These are phyloP conservation scores for Ceratocystis variospora DNA, from an alignment of 2,329 filamentous ascomycete species.

Conservation along the genomic window DNA sequence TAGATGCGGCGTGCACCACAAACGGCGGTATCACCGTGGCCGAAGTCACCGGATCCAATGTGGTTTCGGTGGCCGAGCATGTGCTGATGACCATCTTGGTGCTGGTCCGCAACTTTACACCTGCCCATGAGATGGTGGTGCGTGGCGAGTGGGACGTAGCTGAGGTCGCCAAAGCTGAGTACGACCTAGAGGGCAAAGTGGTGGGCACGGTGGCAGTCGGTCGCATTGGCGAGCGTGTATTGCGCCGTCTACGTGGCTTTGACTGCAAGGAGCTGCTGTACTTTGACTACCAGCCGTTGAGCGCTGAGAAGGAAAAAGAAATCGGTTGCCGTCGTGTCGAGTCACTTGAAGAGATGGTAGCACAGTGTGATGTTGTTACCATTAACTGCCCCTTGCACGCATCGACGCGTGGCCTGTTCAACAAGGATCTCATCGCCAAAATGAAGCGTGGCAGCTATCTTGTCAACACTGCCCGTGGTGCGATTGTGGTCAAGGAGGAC, in stretches of 20 bases:
- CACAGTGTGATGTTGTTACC: conserved; percentile 91
- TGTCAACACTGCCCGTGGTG: conserved; percentile 95
- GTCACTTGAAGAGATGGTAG: conserved; percentile 79
- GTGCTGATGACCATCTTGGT: conserved; percentile 97
- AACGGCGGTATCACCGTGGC: conserved; percentile 95
- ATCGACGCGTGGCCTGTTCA: conserved; percentile 91
- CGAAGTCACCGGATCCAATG: conserved; percentile 95
- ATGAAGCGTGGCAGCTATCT: conserved; percentile 99
- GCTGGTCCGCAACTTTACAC: conserved; percentile 95
- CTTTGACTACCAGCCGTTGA: conserved; percentile 97
- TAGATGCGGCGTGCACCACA: conserved; percentile 93
- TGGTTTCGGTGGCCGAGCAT: conserved; percentile 97
- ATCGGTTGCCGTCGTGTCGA: conserved; percentile 89
- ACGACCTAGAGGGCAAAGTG: conserved; percentile 91
- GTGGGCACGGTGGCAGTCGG: conserved; percentile 96
- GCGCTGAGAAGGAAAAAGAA: conserved; percentile 75
- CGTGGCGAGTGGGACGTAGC: conserved; percentile 90
- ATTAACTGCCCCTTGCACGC: conserved; percentile 99
- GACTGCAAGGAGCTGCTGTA: conserved; percentile 99
- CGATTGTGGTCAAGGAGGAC: conserved; percentile 98
- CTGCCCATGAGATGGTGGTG: conserved; percentile 86
- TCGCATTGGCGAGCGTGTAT: conserved; percentile 94
- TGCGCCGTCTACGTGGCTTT: conserved; percentile 89
- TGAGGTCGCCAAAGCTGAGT: conserved; percentile 94
- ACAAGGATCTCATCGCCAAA: conserved; percentile 96